Evolutionary conservation across 202 grass and related monocot species (phyloP).

Genomic region (Panicum hallii): DNA sequence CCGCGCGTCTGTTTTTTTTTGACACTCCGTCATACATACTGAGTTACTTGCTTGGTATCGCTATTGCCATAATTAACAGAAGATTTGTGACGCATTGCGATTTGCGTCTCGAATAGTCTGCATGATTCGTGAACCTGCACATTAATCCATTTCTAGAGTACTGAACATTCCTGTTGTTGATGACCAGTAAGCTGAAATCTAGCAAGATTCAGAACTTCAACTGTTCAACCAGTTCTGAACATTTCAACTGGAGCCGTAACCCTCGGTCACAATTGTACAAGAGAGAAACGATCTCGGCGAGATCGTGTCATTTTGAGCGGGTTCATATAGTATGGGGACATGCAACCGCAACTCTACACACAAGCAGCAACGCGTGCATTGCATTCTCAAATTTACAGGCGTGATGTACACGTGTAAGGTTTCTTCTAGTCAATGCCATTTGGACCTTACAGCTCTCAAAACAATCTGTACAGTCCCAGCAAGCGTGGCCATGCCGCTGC

Average conservation of each 20-base stretch:
- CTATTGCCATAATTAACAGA: background rate
- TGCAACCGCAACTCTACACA: background rate
- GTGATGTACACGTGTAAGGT: background rate
- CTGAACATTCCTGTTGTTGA: background rate
- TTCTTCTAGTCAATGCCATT: background rate
- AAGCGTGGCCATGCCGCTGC: background rate
- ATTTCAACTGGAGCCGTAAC: background rate
- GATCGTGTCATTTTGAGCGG: background rate
- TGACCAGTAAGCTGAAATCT: background rate
- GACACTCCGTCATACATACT: no score
- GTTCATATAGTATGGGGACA: background rate
- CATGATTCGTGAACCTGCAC: background rate
- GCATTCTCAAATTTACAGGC: slow-evolving; percentile 39
- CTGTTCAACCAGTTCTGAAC: no score
- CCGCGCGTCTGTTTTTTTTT: background rate
- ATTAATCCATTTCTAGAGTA: background rate
- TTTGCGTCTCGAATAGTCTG: background rate
- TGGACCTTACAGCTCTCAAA: slow-evolving; percentile 7
- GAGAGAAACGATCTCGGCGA: background rate
- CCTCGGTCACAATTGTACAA: background rate
- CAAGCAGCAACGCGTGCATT: slow-evolving; percentile 3
- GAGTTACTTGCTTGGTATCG: no score
- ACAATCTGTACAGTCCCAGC: slow-evolving; percentile 27
- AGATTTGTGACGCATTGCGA: no score
- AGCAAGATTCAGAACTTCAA: background rate